A percentile compares a stretch with the other conserved stretches of the same genome.
Conservation (phyloP, 306 rosid genomes). For the Quercus engelmannii region DNA sequence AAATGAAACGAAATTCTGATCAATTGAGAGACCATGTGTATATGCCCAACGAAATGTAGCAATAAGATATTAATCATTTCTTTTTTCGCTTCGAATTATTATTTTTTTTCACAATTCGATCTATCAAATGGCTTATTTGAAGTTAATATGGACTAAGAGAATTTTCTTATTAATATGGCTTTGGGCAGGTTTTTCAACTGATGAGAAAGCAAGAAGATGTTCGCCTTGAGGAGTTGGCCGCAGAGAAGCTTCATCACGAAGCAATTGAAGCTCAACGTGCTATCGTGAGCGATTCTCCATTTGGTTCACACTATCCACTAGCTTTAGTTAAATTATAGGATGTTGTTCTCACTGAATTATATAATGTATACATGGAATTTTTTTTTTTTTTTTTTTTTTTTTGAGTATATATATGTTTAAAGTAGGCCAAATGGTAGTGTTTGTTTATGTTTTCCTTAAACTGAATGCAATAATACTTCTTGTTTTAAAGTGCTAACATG, state of each 20-base stretch:
- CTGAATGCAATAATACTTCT: neutral
- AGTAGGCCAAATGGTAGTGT: neutral
- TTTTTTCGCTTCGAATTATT: neutral
- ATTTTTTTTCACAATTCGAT: neutral
- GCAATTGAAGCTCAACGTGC: slow-evolving; percentile 67
- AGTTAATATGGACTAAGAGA: no score
- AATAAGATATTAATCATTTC: neutral
- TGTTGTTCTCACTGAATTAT: no score
- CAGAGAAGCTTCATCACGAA: slow-evolving; percentile 75
- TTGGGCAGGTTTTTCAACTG: slow-evolving; percentile 65
- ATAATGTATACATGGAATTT: neutral
- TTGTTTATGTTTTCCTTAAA: neutral
- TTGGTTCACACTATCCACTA: neutral
- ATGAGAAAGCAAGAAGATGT: slow-evolving; percentile 79
- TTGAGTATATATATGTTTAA: neutral
- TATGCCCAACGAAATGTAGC: neutral
- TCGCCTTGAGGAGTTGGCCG: slow-evolving; percentile 72
- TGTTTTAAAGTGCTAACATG: no score
- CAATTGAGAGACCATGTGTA: neutral
- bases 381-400: neutral
- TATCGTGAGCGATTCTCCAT: slow-evolving; percentile 50
- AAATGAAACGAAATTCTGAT: neutral
- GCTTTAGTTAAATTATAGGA: neutral
- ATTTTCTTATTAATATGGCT: neutral
- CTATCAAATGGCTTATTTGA: no score